Evolutionary conservation across 805 yeast species (phyloP), one percentile per base, ranked within the genome.

Genomic region (Wickerhamomyces canadensis): DNA sequence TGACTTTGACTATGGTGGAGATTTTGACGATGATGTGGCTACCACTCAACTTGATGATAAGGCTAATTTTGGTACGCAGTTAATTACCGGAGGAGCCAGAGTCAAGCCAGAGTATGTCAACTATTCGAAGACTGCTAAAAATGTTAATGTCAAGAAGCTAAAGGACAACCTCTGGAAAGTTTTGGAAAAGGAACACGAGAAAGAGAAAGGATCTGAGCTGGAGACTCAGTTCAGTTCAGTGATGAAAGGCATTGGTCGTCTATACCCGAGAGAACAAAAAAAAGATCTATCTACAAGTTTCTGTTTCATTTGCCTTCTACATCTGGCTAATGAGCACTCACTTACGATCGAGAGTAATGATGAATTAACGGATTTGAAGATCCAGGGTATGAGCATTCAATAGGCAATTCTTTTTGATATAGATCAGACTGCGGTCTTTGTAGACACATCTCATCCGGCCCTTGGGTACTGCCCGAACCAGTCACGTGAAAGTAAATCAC

Each of bases 271-370:
- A 8, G 78, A 74, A 33, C 72, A 78, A 33, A 64, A 68, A 47
- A 71, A 70, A 34, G 95, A 87, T 36, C 60, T 88, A 7, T 82
- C 94, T 1, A 86, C 95, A 1, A 81, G 94, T 59, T 84, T 84
- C 57, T 84, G 85, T 52, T 87, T 87, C 50, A 84, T 87, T 40
- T 84, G 95, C 49, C 61, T 86, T 51, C 61, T 87, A 25, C 96
- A 87, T 61, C 64, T 87, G 46, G 95, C 95, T 12, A 87, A 88
- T 54, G 96, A 87, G 56, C 80, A 84, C 51, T 91, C 89, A 1
- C 64, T 87, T 22, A 54, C 64, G 6, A 70, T 87, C 5, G 62
- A 66, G 15, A 70, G 72, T 39, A 70, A 30, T 12, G 33, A 30
- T 5, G 19, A 21, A 19, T 19, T 31, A 10, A 31, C 34, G 6